Conservation (phyloP, 768 basidiomycete species). For the Mycena floridula region DNA sequence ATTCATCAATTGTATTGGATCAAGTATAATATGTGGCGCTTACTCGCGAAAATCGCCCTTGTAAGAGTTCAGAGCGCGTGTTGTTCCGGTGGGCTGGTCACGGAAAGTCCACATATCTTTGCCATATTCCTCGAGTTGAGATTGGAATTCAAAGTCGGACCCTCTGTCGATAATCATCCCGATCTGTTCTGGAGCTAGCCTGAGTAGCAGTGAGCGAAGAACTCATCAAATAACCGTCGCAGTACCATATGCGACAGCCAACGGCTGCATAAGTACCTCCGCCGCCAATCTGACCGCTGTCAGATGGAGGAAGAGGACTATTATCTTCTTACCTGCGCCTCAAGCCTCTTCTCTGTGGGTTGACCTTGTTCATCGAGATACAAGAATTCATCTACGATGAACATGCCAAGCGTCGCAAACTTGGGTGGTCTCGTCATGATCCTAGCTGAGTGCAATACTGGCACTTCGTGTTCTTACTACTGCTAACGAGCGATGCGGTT, state of each 20-base stretch:
- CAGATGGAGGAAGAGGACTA: slow-evolving; percentile 1
- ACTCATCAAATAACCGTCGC: slow-evolving; percentile 16
- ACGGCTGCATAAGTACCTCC: slow-evolving; percentile 81
- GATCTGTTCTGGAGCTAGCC: slow-evolving; percentile 58
- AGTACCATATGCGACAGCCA: slow-evolving; percentile 84
- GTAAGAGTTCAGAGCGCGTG: slow-evolving; percentile 71
- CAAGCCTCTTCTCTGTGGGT: background rate
- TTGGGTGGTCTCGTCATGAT: too few relatives aligned
- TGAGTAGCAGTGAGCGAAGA: slow-evolving; percentile 18
- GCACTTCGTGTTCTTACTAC: too few relatives aligned
- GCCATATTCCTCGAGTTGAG: slow-evolving; percentile 56
- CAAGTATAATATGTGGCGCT: slow-evolving; percentile 3
- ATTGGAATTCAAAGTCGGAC: slow-evolving; percentile 60
- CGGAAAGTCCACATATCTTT: slow-evolving; percentile 75
- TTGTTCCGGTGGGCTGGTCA: slow-evolving; percentile 53
- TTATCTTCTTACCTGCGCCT: background rate
- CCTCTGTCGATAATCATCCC: slow-evolving; percentile 88
- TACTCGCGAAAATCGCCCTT: slow-evolving; percentile 68
- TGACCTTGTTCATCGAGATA: slow-evolving; percentile 51
- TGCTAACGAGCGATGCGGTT: too few relatives aligned
- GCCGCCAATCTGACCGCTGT: slow-evolving; percentile 64
- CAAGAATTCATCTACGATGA: slow-evolving; percentile 82
- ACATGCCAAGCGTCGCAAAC: slow-evolving; percentile 79
- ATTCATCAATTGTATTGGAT: slow-evolving; percentile 2
- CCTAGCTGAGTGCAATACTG: too few relatives aligned